Base-by-base conservation (phyloP, 1,284 basidiomycete species). In the Volvariella surrecta region DNA sequence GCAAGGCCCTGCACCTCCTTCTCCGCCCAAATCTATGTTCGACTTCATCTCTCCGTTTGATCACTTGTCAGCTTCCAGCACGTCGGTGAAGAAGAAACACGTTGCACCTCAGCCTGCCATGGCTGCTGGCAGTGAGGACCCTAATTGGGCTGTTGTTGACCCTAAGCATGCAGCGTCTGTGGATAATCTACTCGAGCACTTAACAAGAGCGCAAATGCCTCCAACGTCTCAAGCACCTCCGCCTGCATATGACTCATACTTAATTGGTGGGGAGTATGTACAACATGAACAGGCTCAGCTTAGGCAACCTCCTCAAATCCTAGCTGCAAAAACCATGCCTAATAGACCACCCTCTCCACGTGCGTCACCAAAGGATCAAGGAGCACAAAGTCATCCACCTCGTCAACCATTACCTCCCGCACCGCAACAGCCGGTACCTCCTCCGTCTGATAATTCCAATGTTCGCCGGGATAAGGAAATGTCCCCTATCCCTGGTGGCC, bases 21-120 rank as follows among this genome's bases (percentile, higher is more conserved):
- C 83, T 35, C 72, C 79, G 21, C 80, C 76, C 51, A 82, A 82
- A 60, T 82, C 82, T 43, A 77, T 88, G 73, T 89, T 89, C 53
- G 83, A 88, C 40, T 89, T 86, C 49, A 71, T 82, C 44, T 88
- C 85, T 43, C 81, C 87, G 2, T 89, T 89, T 52, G 87, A 89
- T 53, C 83, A 84, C 10, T 69, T 89, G 21, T 66, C 73, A 4
- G 58, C 68, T 13, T 54, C 71, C 17, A 55, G 66, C 4, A 50
- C 64, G 32, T 53, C 65, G 6, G 58, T 73, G 43, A 79, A 79
- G 66, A 82, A 82, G 58, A 86, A 84, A 58, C 72, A 78, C 10
- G 68, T 69, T 3, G 71, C 74, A 10, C 48, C 64, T 18, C 67
- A 68, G 34, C 58, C 64, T 3, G 47, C 68, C 37, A 52, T 65